Conservation (phyloP, 371 early-diverging fungal species). For the Scutellospora calospora region DNA sequence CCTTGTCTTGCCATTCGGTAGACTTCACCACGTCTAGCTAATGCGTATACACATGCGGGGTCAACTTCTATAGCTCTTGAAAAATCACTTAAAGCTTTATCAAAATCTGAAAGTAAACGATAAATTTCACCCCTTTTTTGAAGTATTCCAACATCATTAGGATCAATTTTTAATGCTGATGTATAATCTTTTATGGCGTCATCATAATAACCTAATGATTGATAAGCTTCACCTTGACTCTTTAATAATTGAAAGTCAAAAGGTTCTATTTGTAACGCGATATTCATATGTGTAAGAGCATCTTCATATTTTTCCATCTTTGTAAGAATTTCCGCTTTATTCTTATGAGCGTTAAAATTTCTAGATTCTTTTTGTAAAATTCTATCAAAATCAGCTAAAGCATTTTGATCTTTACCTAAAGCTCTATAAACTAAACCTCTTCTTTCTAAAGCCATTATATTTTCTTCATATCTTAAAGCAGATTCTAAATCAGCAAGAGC, state of each 20-base stretch:
- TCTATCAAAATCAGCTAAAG: slow-evolving; percentile 38
- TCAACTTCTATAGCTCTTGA: slow-evolving; percentile 10
- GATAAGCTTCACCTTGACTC: slow-evolving; percentile 19
- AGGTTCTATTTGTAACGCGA: background rate
- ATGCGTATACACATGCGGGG: slow-evolving; percentile 5
- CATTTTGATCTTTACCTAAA: background rate
- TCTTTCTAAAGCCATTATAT: slow-evolving; percentile 16
- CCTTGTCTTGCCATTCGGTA: background rate
- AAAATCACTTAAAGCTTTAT: slow-evolving; percentile 15
- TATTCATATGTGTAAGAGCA: slow-evolving; percentile 15
- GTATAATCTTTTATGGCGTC: slow-evolving; percentile 26
- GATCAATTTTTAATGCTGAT: background rate
- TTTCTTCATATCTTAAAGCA: slow-evolving; percentile 10
- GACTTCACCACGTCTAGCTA: slow-evolving; percentile 30
- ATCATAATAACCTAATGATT: slow-evolving; percentile 10
- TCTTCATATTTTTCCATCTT: background rate
- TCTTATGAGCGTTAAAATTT: slow-evolving; percentile 2
- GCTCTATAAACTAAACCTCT: background rate
- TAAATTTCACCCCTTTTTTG: slow-evolving; percentile 31
- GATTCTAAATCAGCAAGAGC: slow-evolving; percentile 19
- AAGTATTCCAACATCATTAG: slow-evolving; percentile 20
- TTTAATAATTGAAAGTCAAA: background rate
- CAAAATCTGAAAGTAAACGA: slow-evolving; percentile 25
- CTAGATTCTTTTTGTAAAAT: slow-evolving; percentile 1
- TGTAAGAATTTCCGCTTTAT: slow-evolving; percentile 8